phyloP scores from a whole-genome alignment of 164 flowering plant genomes.

The Liquidambar formosana region DNA sequence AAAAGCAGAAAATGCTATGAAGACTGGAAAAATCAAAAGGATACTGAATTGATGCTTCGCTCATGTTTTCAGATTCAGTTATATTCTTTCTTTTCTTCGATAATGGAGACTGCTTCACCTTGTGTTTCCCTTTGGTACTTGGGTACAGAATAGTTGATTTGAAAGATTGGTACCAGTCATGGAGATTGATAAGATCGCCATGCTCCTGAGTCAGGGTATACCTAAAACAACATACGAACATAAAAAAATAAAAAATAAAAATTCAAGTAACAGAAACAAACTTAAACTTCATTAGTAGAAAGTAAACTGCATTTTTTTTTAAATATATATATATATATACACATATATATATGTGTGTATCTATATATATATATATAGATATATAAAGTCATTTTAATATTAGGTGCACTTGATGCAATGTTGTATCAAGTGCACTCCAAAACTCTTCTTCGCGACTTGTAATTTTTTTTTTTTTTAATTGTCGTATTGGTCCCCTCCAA shows the following conservation, averaged over 20 bases:
- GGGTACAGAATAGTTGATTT: slow-evolving; percentile 40
- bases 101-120: slow-evolving; percentile 45
- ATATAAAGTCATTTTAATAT: too few species aligned
- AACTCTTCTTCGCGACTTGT: too few species aligned
- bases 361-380: too few species aligned
- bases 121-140: slow-evolving; percentile 39
- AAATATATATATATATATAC: too few species aligned
- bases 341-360: too few species aligned
- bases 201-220: slow-evolving; percentile 84
- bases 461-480: too few species aligned
- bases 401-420: too few species aligned
- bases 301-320: too few species aligned
- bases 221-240: slow-evolving; percentile 41
- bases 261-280: not conserved
- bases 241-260: not conserved
- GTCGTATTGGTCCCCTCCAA: too few species aligned
- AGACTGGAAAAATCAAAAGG: slow-evolving; percentile 29
- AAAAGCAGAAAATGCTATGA: not conserved
- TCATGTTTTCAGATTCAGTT: slow-evolving; percentile 29
- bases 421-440: too few species aligned
- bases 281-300: not conserved
- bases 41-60: slow-evolving; percentile 80
- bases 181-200: slow-evolving; percentile 92
- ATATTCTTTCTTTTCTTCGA: slow-evolving; percentile 56
- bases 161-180: slow-evolving; percentile 93